Evolutionary conservation across 352 stramenopile genomes (phyloP).

Genomic region (Phytophthora tubulina): DNA sequence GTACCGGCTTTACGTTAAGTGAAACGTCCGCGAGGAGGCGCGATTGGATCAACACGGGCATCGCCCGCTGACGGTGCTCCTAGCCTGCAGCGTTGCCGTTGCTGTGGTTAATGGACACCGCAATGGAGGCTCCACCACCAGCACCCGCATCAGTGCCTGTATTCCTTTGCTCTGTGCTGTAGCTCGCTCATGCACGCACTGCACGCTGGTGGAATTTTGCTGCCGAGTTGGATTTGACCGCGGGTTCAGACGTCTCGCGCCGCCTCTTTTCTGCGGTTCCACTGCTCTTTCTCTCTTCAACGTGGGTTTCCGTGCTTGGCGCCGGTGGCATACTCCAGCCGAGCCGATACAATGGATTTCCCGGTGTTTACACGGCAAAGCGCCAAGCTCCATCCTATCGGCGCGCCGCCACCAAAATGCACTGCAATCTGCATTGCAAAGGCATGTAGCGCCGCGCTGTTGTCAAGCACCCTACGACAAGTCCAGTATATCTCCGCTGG

Average conservation of each 20-base stretch:
- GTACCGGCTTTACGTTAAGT: neutral
- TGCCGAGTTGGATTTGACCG: neutral
- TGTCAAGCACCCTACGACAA: neutral
- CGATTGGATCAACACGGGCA: neutral
- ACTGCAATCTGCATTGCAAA: neutral
- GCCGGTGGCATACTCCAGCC: neutral
- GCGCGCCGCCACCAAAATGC: neutral
- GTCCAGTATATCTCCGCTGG: too few species aligned
- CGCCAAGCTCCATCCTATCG: neutral
- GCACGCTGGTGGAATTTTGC: neutral
- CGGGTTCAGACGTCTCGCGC: neutral
- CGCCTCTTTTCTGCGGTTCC: constrained; percentile 18
- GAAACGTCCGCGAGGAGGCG: neutral
- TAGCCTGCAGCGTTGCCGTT: neutral
- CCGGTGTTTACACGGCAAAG: constrained; percentile 4
- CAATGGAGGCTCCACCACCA: too few species aligned
- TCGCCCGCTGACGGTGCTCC: neutral
- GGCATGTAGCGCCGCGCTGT: neutral
- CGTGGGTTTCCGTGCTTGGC: constrained; percentile 6
- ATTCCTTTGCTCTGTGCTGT: too few species aligned
- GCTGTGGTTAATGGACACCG: too few species aligned
- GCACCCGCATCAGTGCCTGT: too few species aligned
- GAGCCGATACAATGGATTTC: neutral
- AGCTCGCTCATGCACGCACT: too few species aligned
- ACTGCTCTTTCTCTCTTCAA: constrained; percentile 27